phyloP scores from a whole-genome alignment of 2,329 filamentous ascomycete species.

The Paraconiothyrium sp. region DNA sequence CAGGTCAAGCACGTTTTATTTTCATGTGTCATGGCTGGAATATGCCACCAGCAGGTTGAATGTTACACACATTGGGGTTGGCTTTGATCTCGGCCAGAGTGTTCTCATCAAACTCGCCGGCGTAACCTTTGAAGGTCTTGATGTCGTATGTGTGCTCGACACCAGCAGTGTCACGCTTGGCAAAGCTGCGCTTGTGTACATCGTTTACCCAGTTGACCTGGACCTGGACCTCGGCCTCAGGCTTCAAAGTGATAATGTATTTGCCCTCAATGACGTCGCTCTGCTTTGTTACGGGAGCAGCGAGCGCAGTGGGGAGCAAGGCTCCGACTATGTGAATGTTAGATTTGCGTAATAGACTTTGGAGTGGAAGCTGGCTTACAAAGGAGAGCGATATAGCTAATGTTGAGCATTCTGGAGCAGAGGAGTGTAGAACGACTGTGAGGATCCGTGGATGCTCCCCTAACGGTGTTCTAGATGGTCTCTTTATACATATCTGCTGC shows the following conservation, averaged over 20 bases:
- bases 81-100: slow-evolving; percentile 52
- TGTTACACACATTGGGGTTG: slow-evolving; percentile 30
- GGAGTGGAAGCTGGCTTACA: neutral
- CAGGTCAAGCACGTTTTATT: neutral
- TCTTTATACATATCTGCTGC: slow-evolving; percentile 1
- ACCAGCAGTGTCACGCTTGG: slow-evolving; percentile 45
- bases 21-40: neutral
- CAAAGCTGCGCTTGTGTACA: slow-evolving; percentile 51
- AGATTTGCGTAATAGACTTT: neutral
- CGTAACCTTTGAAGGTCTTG: slow-evolving; percentile 54
- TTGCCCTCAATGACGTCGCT: slow-evolving; percentile 29
- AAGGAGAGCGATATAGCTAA: slow-evolving; percentile 7
- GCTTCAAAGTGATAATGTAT: slow-evolving; percentile 38
- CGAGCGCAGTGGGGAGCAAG: slow-evolving; percentile 20
- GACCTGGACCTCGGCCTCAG: slow-evolving; percentile 37
- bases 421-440: neutral
- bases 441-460: slow-evolving; percentile 9
- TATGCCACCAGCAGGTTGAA: too few relatives aligned
- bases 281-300: slow-evolving; percentile 26
- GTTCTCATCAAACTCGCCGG: slow-evolving; percentile 56
- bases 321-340: slow-evolving; percentile 4
- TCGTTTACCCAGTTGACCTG: slow-evolving; percentile 46
- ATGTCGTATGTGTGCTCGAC: slow-evolving; percentile 57
- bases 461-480: neutral
- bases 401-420: neutral